These are phyloP conservation scores for Ailanthus altissimus DNA, from an alignment of 345 rosid species.

Conservation along the genomic window DNA sequence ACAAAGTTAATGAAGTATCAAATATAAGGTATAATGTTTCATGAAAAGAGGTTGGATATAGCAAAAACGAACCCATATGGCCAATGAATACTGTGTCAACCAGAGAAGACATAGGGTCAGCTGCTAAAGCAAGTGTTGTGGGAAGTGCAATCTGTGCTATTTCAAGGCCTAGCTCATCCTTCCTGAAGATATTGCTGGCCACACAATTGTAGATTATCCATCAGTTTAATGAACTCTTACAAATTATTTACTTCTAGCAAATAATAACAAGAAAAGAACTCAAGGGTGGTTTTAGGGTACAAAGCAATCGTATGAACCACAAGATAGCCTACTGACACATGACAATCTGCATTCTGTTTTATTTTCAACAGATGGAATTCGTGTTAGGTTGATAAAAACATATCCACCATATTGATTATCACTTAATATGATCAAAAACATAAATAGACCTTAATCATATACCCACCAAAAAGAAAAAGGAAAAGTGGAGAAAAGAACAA, in stretches of 20 bases:
- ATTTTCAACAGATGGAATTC: neutral
- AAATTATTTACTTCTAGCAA: neutral
- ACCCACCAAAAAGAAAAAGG: too few relatives aligned
- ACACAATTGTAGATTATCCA: neutral
- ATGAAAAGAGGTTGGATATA: neutral
- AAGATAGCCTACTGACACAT: neutral
- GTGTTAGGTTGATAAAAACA: neutral
- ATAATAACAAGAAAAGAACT: neutral
- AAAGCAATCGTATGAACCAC: neutral
- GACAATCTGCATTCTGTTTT: neutral
- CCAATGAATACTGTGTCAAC: conserved; percentile 74
- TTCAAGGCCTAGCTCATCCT: conserved; percentile 57
- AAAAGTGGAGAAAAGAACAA: too few relatives aligned
- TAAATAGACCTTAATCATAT: neutral
- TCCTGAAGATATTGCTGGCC: conserved; percentile 44
- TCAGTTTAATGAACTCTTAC: neutral
- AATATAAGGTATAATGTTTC: neutral
- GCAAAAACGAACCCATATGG: conserved; percentile 41
- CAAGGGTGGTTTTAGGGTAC: neutral
- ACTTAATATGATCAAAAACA: neutral
- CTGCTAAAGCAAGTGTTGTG: conserved; percentile 60
- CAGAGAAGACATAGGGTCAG: conserved; percentile 65
- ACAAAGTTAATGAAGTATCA: neutral
- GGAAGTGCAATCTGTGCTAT: conserved; percentile 57
- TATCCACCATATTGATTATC: neutral